Evolutionary conservation across 2,329 filamentous ascomycete species (phyloP), one percentile per base, ranked within the genome.

Genomic region (Xylaria sp.): DNA sequence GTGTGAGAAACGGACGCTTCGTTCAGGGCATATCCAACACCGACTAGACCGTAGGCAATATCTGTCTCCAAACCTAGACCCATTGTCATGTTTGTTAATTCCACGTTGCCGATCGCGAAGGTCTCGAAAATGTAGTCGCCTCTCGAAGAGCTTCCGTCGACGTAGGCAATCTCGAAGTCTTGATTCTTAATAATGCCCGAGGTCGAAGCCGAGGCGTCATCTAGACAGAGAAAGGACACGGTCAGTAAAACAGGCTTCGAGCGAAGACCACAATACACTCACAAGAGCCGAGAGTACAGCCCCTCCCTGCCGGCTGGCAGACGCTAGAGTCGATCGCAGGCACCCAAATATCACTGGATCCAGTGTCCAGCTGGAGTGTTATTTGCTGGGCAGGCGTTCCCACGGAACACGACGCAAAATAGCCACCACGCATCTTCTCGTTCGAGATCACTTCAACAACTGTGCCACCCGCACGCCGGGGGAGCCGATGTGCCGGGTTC

Each of bases 341-440:
- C 47, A 90, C 83, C 89, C 89, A 91, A 24, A 88, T 84, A 78
- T 91, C 89, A 69, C 87, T 89, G 74, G 87, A 90, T 50, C 88
- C 89, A 0, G 89, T 91, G 77, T 91, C 89, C 53, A 91, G 81
- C 75, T 89, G 87, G 61, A 91, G 78, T 1, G 82, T 85, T 48
- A 91, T 68, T 3, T 83, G 78, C 74, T 91, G 89, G 12, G 79
- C 78, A 0, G 89, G 88, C 6, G 85, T 89, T 19, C 89, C 89
- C 27, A 91, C 76, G 30, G 80, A 78, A 68, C 89, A 85, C 24
- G 84, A 84, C 19, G 85, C 84, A 73, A 88, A 89, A 76, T 90
- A 90, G 42, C 84, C 80, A 42, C 86, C 86, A 55, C 79, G 74
- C 7, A 72, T 71, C 59, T 77, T 73, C 61, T 85, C 78, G 71